These are phyloP conservation scores for Cutaneotrichosporon cyanovorans DNA, from an alignment of 1,284 basidiomycete genomes.

Conservation along the genomic window DNA sequence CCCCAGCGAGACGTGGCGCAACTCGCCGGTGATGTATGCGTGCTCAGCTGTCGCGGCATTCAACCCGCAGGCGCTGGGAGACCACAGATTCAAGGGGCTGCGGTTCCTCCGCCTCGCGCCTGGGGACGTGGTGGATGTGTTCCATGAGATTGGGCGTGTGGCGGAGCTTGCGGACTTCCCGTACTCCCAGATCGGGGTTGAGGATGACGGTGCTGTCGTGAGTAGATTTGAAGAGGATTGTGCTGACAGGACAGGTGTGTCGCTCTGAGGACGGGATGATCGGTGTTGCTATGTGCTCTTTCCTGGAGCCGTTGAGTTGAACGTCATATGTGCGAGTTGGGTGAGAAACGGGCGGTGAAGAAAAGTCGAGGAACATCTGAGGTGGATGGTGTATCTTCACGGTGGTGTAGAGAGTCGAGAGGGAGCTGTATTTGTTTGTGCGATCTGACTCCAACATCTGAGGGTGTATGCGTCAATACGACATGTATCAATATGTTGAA, in stretches of 20 bases:
- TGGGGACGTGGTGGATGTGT: slow-evolving; percentile 42
- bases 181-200: slow-evolving; percentile 42
- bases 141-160: slow-evolving; percentile 45
- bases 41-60: slow-evolving; percentile 44
- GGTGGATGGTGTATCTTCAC: too few species aligned
- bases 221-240: slow-evolving; percentile 4
- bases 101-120: slow-evolving; percentile 34
- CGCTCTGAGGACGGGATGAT: slow-evolving; percentile 32
- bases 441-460: too few species aligned
- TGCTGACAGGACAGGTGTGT: slow-evolving; percentile 20
- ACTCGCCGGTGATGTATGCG: slow-evolving; percentile 36
- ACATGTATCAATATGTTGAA: too few species aligned
- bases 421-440: too few species aligned
- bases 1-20: slow-evolving; percentile 34
- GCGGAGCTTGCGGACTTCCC: slow-evolving; percentile 43
- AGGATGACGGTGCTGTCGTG: slow-evolving; percentile 45
- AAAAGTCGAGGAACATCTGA: too few species aligned
- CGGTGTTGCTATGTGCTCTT: slow-evolving; percentile 45
- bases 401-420: too few species aligned
- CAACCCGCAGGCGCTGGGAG: slow-evolving; percentile 25
- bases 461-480: too few species aligned
- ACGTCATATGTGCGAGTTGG: too few species aligned
- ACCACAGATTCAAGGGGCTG: slow-evolving; percentile 34
- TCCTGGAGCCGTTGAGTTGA: slow-evolving; percentile 40
- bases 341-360: too few species aligned